phyloP scores from a whole-genome alignment of 2,329 filamentous ascomycete species.

The Huntiella abstrusa region DNA sequence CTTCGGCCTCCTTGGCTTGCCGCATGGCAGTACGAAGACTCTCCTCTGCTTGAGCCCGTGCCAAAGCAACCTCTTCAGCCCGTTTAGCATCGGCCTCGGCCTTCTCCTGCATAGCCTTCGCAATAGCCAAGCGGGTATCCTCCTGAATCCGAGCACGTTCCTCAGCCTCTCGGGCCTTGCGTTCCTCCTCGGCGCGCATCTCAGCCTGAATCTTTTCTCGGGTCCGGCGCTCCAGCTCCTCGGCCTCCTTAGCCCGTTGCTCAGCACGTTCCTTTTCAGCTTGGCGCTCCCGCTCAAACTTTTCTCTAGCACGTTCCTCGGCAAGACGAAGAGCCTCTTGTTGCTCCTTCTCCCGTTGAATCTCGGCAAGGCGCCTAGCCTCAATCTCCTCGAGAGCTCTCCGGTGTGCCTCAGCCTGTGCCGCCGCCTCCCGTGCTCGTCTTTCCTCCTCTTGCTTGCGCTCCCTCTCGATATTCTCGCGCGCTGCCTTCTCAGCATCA shows the following conservation, averaged over 20 bases:
- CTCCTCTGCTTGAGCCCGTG: slow-evolving; percentile 7
- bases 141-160: slow-evolving; percentile 8
- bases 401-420: slow-evolving; percentile 20
- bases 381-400: slow-evolving; percentile 25
- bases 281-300: slow-evolving; percentile 24
- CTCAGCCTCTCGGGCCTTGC: slow-evolving; percentile 16
- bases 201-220: slow-evolving; percentile 17
- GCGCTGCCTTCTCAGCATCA: slow-evolving; percentile 27
- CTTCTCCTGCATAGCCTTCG: slow-evolving; percentile 14
- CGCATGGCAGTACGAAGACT: slow-evolving; percentile 18
- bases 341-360: slow-evolving; percentile 23
- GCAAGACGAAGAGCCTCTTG: slow-evolving; percentile 23
- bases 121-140: slow-evolving; percentile 15
- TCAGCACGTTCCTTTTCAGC: slow-evolving; percentile 22
- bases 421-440: slow-evolving; percentile 15
- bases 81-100: slow-evolving; percentile 15
- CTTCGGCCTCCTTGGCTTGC: slow-evolving; percentile 21
- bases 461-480: slow-evolving; percentile 26
- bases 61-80: slow-evolving; percentile 13
- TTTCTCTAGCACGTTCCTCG: slow-evolving; percentile 23
- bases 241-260: slow-evolving; percentile 18
- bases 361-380: slow-evolving; percentile 25
- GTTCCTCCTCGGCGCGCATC: slow-evolving; percentile 15
- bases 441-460: slow-evolving; percentile 27
- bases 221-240: slow-evolving; percentile 22